A percentile compares a stretch with the other conserved stretches of the same genome.
phyloP scores from a whole-genome alignment of 169 alveolate species.

The Theileria parva region DNA sequence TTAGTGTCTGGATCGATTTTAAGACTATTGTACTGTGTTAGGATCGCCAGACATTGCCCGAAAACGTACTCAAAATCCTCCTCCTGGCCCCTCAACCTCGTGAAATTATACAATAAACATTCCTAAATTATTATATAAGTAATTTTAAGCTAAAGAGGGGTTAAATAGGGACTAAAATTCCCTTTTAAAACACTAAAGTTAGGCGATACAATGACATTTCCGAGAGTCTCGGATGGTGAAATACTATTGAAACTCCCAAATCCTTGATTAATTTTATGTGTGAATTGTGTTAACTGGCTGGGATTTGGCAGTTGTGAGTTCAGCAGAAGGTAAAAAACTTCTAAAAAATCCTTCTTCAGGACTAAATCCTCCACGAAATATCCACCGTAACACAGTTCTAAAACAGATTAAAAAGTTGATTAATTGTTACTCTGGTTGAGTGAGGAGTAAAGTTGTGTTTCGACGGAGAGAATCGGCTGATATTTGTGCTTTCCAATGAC shows the following conservation, averaged over 20 bases:
- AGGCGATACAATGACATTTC: no score
- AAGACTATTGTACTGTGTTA: conserved; percentile 3
- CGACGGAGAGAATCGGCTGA: conserved; percentile 33
- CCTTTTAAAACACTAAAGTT: no score
- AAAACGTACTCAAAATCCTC: conserved; percentile 9
- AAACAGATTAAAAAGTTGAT: background rate
- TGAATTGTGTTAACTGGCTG: background rate
- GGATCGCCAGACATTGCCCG: conserved; percentile 51
- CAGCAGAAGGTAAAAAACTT: conserved; percentile 37
- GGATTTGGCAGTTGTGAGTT: conserved; percentile 35
- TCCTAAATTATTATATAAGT: conserved; percentile 17
- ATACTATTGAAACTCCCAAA: background rate
- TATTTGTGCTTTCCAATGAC: conserved; percentile 30
- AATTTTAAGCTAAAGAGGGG: no score
- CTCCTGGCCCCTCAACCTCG: background rate
- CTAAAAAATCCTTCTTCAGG: conserved; percentile 11
- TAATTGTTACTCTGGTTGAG: conserved; percentile 20
- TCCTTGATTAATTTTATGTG: conserved; percentile 12
- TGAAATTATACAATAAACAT: conserved; percentile 12
- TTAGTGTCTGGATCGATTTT: background rate
- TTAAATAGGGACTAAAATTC: no score
- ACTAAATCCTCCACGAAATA: conserved; percentile 37
- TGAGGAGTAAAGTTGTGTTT: conserved; percentile 59
- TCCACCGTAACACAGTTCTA: conserved; percentile 54
- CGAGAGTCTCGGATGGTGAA: no score